Evolutionary conservation across 2,329 filamentous ascomycete species (phyloP), one percentile per base, ranked within the genome.

Genomic region (Lithohypha guttulata): DNA sequence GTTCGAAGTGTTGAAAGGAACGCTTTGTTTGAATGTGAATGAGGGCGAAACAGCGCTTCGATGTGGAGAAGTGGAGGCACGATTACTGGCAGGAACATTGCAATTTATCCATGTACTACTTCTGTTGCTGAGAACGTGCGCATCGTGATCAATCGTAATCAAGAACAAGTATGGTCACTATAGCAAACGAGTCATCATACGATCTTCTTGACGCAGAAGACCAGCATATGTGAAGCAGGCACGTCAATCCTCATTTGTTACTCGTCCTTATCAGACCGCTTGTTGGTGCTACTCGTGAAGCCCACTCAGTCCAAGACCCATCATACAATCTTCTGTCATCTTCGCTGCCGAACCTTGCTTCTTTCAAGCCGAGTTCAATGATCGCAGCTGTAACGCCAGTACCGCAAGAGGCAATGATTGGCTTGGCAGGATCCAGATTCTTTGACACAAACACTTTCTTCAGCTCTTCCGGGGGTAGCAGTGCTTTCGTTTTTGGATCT

Each of bases 361-460:
- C 78, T 20, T 75, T 76, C 39, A 98, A 64, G 2, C 86, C 91
- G 25, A 86, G 81, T 56, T 98, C 91, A 28, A 98, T 76, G 29
- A 95, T 75, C 13, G 84, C 84, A 6, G 91, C 91, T 8, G 87
- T 96, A 36, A 98, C 89, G 22, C 91, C 91, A 5, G 87, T 95
- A 9, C 91, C 91, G 53, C 91, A 98, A 53, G 75, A 89, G 34
- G 77, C 82, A 52, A 96, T 81, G 49, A 95, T 83, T 3, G 87
- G 82, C 58, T 80, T 85, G 19, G 70, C 68, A 0, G 81, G 76
- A 55, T 94, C 79, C 6, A 98, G 65, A 1, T 85, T 81, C 56
- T 81, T 89, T n/a, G 70, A 67, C 57, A 81, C 68, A 54, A 98
- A 91, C 11, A 96, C 57, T 54, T 79, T 73, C 51, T 70, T 72